Conservation (phyloP, 108 stramenopile species). For the Nitzschia palea region DNA sequence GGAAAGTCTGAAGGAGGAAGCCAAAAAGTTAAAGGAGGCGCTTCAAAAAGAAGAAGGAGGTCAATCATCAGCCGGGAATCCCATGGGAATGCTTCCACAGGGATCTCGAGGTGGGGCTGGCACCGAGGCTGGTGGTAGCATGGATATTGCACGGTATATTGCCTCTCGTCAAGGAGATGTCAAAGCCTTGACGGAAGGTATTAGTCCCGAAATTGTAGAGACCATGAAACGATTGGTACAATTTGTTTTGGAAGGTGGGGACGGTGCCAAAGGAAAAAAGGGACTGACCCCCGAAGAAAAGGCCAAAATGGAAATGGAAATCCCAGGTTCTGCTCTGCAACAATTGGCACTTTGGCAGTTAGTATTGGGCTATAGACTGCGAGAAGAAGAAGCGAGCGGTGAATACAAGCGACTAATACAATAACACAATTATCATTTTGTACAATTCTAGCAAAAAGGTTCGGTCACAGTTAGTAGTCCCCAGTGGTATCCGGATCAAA, state of each 20-base stretch:
- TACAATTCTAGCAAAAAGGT: too few species aligned
- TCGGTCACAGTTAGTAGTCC: slow-evolving; percentile 13
- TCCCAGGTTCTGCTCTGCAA: slow-evolving; percentile 83
- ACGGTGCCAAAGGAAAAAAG: slow-evolving; percentile 28
- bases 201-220: slow-evolving; percentile 82
- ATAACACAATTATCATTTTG: too few species aligned
- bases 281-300: slow-evolving; percentile 18
- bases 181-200: slow-evolving; percentile 71
- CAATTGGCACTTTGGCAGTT: slow-evolving; percentile 91
- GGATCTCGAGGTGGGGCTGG: not conserved
- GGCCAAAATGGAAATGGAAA: slow-evolving; percentile 72
- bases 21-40: slow-evolving; percentile 68
- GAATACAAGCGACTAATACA: slow-evolving; percentile 67
- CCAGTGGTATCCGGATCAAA: not conserved
- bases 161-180: slow-evolving; percentile 80
- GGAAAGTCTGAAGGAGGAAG: slow-evolving; percentile 73
- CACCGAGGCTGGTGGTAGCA: slow-evolving; percentile 12
- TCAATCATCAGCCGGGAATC: not conserved
- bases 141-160: slow-evolving; percentile 76
- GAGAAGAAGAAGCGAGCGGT: slow-evolving; percentile 87
- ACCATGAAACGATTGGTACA: slow-evolving; percentile 87
- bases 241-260: slow-evolving; percentile 82
- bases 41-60: slow-evolving; percentile 55
- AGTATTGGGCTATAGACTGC: slow-evolving; percentile 83
- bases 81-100: not conserved